Percentiles rank a stretch among this genome's conserved stretches.
Conservation (phyloP, 129 eudicot species). For the Silybum marianum region DNA sequence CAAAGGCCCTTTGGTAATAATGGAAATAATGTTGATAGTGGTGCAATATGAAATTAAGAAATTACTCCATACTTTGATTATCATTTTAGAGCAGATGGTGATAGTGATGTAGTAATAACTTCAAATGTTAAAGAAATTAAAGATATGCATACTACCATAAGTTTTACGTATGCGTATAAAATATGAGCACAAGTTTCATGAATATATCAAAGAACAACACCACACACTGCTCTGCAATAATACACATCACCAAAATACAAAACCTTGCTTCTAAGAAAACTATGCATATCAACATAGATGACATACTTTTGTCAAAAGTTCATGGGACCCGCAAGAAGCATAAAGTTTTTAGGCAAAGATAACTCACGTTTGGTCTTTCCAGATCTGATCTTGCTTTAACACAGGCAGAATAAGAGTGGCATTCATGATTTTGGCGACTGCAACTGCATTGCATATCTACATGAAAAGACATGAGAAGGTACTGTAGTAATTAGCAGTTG, state of each 20-base stretch:
- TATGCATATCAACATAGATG: not conserved
- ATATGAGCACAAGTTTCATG: not conserved
- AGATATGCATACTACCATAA: not conserved
- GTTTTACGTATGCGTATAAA: not conserved
- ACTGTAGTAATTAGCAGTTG: not conserved
- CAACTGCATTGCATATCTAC: constrained; percentile 99
- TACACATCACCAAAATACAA: not conserved
- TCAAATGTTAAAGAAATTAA: not conserved
- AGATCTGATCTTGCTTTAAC: constrained; percentile 97
- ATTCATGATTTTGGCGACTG: constrained; percentile 94
- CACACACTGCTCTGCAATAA: not conserved
- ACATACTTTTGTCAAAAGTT: not conserved
- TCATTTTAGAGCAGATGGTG: not conserved
- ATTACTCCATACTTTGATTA: not conserved
- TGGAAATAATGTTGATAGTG: not conserved
- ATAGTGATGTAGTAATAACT: not conserved
- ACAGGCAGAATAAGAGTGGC: constrained; percentile 94
- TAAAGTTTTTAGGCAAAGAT: constrained; percentile 21
- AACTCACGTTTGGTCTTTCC: constrained; percentile 99
- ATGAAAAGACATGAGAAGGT: constrained; percentile 19
- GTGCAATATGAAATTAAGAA: not conserved
- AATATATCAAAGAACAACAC: too few relatives aligned
- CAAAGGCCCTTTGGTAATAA: too few relatives aligned
- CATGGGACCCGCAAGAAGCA: constrained; percentile 11
- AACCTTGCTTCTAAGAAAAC: not conserved